These are phyloP conservation scores for Oxytropis ochrocephala DNA, from an alignment of 306 rosid genomes.

Conservation along the genomic window DNA sequence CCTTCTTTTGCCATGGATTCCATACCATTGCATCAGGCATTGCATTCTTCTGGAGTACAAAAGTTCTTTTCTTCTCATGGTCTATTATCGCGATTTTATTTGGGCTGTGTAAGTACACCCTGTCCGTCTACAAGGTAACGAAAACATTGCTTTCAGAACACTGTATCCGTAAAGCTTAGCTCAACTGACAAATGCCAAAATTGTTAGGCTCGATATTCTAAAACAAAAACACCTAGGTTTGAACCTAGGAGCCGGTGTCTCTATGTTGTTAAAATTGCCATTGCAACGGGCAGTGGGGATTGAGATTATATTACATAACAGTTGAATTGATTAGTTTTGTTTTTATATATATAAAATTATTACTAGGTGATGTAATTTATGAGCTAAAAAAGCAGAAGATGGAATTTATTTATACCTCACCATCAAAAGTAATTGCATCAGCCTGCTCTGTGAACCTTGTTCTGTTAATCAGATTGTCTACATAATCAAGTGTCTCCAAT, in stretches of 20 bases:
- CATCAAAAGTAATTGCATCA: conserved; percentile 76
- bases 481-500: conserved; percentile 76
- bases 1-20: conserved; percentile 80
- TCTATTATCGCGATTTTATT: conserved; percentile 70
- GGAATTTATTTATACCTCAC: conserved; percentile 34
- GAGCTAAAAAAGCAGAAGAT: neutral
- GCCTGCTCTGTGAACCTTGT: conserved; percentile 77
- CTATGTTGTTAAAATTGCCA: no score
- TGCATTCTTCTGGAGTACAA: conserved; percentile 58
- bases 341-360: no score
- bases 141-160: neutral
- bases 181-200: no score
- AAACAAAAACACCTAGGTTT: no score
- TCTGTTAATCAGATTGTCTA: conserved; percentile 48
- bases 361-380: no score
- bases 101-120: conserved; percentile 56
- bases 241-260: no score
- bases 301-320: no score
- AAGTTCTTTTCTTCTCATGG: conserved; percentile 75
- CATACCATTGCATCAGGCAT: conserved; percentile 71
- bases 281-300: no score
- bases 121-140: conserved; percentile 39
- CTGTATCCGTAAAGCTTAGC: no score
- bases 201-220: no score
- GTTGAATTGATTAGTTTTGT: no score